These are phyloP conservation scores for Globisporangium mamillatum DNA, from an alignment of 352 stramenopile species.

Conservation along the genomic window DNA sequence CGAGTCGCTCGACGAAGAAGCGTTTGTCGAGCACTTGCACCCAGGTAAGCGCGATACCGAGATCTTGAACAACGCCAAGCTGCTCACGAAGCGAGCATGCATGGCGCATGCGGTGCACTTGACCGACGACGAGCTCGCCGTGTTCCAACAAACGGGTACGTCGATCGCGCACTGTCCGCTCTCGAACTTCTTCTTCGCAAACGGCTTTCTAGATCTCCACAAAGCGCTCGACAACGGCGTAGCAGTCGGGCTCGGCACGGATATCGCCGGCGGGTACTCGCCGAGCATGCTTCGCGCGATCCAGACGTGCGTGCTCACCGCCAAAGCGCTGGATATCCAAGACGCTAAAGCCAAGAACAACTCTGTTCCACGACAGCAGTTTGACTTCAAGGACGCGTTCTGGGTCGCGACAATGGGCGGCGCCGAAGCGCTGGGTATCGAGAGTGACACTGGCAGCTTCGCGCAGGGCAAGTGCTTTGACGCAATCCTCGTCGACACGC, in stretches of 20 bases:
- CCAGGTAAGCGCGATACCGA: slow-evolving; percentile 59
- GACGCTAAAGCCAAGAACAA: slow-evolving; percentile 17
- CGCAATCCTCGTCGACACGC: slow-evolving; percentile 73
- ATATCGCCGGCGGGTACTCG: slow-evolving; percentile 90
- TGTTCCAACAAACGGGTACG: slow-evolving; percentile 47
- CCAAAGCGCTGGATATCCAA: slow-evolving; percentile 53
- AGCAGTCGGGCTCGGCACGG: slow-evolving; percentile 80
- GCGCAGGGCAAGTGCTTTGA: slow-evolving; percentile 81
- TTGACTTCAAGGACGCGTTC: slow-evolving; percentile 85
- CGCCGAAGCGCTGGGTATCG: slow-evolving; percentile 65
- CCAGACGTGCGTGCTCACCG: slow-evolving; percentile 77
- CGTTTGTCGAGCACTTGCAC: slow-evolving; percentile 69
- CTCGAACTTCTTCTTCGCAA: slow-evolving; percentile 90
- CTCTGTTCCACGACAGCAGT: slow-evolving; percentile 6
- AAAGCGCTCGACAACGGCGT: slow-evolving; percentile 48
- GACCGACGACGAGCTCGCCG: slow-evolving; percentile 50
- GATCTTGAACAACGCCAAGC: slow-evolving; percentile 60
- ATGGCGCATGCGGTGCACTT: slow-evolving; percentile 89
- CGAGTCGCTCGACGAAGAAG: slow-evolving; percentile 84
- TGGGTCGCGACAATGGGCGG: slow-evolving; percentile 87
- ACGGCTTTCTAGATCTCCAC: slow-evolving; percentile 57
- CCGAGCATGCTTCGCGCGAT: slow-evolving; percentile 86
- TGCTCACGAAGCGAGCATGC: slow-evolving; percentile 68
- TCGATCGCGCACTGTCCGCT: slow-evolving; percentile 88
- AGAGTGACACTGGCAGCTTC: slow-evolving; percentile 77